These are phyloP conservation scores for Petunia hybrid DNA, from an alignment of 305 asterid species.

Conservation along the genomic window DNA sequence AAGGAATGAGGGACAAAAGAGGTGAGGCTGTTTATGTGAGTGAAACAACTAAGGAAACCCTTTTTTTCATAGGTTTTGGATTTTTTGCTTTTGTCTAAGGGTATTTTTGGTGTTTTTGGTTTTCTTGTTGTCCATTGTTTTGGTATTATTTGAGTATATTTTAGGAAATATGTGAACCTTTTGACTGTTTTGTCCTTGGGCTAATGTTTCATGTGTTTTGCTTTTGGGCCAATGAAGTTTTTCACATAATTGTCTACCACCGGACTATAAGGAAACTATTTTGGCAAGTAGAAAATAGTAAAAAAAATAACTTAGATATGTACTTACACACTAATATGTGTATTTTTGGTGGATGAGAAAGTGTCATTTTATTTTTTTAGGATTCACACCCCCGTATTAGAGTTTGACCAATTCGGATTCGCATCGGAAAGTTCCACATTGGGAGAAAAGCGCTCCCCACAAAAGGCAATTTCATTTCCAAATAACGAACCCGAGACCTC, in stretches of 20 bases:
- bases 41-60: slow-evolving; percentile 30
- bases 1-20: slow-evolving; percentile 11
- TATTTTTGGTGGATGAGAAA: not conserved
- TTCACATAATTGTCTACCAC: not conserved
- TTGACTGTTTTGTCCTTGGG: slow-evolving; percentile 26
- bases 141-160: not conserved
- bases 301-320: not conserved
- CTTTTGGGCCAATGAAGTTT: slow-evolving; percentile 22
- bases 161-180: not conserved
- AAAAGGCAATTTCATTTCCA: no score
- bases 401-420: no score
- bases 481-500: no score
- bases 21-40: not conserved
- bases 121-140: not conserved
- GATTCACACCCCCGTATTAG: no score
- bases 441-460: no score
- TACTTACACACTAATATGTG: not conserved
- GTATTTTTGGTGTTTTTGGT: not conserved
- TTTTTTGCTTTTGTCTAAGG: not conserved
- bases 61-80: slow-evolving; percentile 20
- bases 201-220: slow-evolving; percentile 10
- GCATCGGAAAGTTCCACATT: no score
- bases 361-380: not conserved
- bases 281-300: not conserved
- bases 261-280: not conserved